Evolutionary conservation across 805 yeast species (phyloP).

Genomic region (Metschnikowia baotianmanensis): DNA sequence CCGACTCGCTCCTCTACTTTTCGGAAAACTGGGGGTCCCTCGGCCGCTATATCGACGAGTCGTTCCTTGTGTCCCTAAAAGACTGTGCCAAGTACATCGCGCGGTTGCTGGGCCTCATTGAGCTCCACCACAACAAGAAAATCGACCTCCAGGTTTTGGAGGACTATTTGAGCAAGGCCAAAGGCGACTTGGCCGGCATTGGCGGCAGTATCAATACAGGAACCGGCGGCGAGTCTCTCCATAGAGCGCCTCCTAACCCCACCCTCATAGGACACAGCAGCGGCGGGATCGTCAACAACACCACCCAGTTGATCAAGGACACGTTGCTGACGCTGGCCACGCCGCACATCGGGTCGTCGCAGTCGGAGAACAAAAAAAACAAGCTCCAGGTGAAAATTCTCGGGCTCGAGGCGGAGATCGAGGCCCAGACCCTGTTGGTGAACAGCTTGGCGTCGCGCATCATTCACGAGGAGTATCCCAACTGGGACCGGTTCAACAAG

Average conservation of each 20-base stretch:
- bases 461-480: conserved; percentile 49
- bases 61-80: conserved; percentile 76
- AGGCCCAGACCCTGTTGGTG: conserved; percentile 43
- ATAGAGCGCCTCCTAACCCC: conserved; percentile 32
- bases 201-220: conserved; percentile 56
- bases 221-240: conserved; percentile 27
- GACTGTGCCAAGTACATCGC: conserved; percentile 76
- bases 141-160: conserved; percentile 84
- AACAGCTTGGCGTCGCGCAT: conserved; percentile 46
- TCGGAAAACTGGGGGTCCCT: conserved; percentile 41
- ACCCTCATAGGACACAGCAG: conserved; percentile 21
- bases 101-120: conserved; percentile 55
- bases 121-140: conserved; percentile 85
- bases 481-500: conserved; percentile 79
- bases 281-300: conserved; percentile 39
- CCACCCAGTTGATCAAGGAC: conserved; percentile 47
- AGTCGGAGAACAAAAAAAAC: conserved; percentile 43
- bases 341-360: conserved; percentile 38
- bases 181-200: conserved; percentile 51
- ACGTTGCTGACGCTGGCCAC: conserved; percentile 49
- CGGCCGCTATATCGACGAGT: conserved; percentile 61
- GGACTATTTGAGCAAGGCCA: conserved; percentile 73
- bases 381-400: conserved; percentile 42
- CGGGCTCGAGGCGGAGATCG: conserved; percentile 46
- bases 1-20: conserved; percentile 36